phyloP scores from a whole-genome alignment of 345 rosid species.

The Viola odorata region DNA sequence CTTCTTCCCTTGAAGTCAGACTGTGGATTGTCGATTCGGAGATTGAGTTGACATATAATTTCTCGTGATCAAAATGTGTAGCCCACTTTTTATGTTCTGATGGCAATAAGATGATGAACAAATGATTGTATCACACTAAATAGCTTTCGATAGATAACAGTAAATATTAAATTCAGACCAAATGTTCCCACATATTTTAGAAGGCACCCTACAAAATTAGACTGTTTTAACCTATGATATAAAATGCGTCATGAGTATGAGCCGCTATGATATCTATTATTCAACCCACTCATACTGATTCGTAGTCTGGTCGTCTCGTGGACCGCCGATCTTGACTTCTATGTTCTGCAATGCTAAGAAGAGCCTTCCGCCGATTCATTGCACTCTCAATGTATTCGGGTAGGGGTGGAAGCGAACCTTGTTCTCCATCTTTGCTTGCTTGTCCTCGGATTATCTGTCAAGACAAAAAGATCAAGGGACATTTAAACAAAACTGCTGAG shows the following conservation, averaged over 20 bases:
- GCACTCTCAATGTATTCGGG: conserved; percentile 68
- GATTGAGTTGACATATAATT: neutral
- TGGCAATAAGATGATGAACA: too few species aligned
- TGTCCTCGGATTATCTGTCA: conserved; percentile 68
- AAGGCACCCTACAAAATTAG: neutral
- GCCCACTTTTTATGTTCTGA: too few species aligned
- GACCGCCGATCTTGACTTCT: conserved; percentile 14
- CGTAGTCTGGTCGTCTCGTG: conserved; percentile 32
- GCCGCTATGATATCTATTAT: neutral
- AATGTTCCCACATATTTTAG: neutral
- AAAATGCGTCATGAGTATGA: neutral
- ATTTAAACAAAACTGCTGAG: neutral
- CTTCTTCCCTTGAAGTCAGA: conserved; percentile 15
- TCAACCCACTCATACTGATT: conserved; percentile 23
- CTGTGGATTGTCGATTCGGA: neutral
- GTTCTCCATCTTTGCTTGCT: conserved; percentile 32
- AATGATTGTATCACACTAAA: too few species aligned
- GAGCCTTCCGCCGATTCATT: conserved; percentile 39
- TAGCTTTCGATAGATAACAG: neutral
- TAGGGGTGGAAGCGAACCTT: conserved; percentile 54
- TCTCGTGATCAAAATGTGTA: neutral
- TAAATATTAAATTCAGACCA: neutral
- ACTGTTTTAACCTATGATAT: neutral
- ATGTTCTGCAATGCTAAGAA: conserved; percentile 33
- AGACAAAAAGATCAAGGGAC: neutral